Evolutionary conservation across 2,329 filamentous ascomycete genomes (phyloP), one percentile per base, ranked within the genome.

Genomic region (Fusarium sp.): DNA sequence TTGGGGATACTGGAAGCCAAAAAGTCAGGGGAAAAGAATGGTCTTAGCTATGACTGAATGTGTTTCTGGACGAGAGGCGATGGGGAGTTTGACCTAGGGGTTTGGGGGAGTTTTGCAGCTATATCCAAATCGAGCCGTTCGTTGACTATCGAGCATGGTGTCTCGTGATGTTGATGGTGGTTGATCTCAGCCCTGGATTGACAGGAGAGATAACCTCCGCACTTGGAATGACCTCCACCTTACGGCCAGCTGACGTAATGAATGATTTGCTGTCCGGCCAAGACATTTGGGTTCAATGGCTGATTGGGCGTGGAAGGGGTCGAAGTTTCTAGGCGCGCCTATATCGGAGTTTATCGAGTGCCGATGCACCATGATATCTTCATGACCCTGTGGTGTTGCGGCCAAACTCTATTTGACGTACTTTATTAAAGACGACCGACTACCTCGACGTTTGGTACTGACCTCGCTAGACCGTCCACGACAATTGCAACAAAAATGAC

Each of bases 181-280:
- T 16, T 47, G 65, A 23, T 23, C 23, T 23, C 23, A 23, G 23
- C 23, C 23, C 23, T 23, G 23, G 23, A 23, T 23, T 23, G 23
- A 23, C 23, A 23, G 53, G 56, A 48, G 36, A 39, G 37, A 44
- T 39, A 59, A 23, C 50, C 66, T 70, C 67, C 66, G 58, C 67
- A 68, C 43, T 43, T 53, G n/a, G 13, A 15, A 31, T 28, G 53
- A 57, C 51, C 67, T 68, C 67, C 67, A 70, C 67, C 51, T 23
- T 65, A 68, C 55, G 51, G 46, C 46, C 40, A 54, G 50, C 70
- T 74, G 72, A 74, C 72, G 72, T 74, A 73, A 74, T 71, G 40
- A 16, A 16, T 9, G 23, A n/a, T 37, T 48, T 30, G 34, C 57
- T 37, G 28, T 51, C 23, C 16, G 47, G 66, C 71, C 59, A 68